phyloP scores from a whole-genome alignment of 2,329 filamentous ascomycete genomes.

The Coniochaeta ligniaria region DNA sequence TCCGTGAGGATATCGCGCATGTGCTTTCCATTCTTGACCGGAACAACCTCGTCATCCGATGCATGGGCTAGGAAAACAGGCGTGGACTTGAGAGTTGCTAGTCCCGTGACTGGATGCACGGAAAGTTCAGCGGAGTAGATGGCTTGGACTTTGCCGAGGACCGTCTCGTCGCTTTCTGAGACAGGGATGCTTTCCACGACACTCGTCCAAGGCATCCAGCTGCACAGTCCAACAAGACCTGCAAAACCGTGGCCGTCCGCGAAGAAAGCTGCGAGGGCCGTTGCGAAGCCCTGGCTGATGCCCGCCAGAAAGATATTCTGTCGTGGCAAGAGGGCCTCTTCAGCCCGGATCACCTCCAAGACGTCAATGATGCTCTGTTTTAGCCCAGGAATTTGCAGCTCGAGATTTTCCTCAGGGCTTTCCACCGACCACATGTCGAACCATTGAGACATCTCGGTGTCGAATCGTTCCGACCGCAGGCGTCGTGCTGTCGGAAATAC shows the following conservation, averaged over 20 bases:
- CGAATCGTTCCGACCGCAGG: constrained; percentile 14
- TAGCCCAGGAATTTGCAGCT: constrained; percentile 32
- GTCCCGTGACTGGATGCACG: background rate
- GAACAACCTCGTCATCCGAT: background rate
- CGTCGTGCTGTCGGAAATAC: constrained; percentile 37
- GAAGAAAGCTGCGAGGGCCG: constrained; percentile 16
- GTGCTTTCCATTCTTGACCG: background rate
- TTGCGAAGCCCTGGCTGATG: constrained; percentile 38
- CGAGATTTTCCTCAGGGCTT: constrained; percentile 30
- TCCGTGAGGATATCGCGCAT: background rate
- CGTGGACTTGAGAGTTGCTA: background rate
- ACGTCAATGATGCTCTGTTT: constrained; percentile 12
- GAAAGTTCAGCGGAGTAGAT: background rate
- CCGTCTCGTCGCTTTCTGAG: background rate
- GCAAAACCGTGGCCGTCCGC: constrained; percentile 5
- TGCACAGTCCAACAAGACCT: constrained; percentile 29
- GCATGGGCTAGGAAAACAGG: background rate
- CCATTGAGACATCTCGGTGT: constrained; percentile 30
- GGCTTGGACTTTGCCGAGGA: background rate
- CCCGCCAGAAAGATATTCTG: constrained; percentile 32
- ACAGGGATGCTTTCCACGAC: background rate
- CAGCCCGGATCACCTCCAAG: constrained; percentile 20
- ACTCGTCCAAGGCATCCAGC: constrained; percentile 26
- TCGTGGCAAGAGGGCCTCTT: constrained; percentile 26
- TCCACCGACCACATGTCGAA: constrained; percentile 39